These are phyloP conservation scores for Xerophyta viscosa DNA, from an alignment of 106 monocot species.

Conservation along the genomic window DNA sequence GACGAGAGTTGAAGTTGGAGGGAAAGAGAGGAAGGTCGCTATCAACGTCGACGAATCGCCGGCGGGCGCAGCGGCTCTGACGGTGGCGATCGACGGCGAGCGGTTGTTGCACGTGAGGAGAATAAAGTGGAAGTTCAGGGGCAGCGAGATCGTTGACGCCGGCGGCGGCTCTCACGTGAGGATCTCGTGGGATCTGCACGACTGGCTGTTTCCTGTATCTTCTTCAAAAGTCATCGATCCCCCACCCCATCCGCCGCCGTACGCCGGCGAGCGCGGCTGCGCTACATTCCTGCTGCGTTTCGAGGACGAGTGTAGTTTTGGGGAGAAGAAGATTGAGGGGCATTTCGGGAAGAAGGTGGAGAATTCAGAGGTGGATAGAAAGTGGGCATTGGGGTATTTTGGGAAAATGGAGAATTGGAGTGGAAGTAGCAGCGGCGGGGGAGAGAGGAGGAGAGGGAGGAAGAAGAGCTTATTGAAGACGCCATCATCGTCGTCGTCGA, in stretches of 20 bases:
- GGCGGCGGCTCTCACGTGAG: slow-evolving; percentile 41
- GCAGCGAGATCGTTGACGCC: slow-evolving; percentile 52
- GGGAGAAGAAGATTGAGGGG: slow-evolving; percentile 1
- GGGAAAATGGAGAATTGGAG: slow-evolving; percentile 38
- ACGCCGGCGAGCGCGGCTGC: slow-evolving; percentile 14
- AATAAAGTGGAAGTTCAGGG: slow-evolving; percentile 81
- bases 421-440: slow-evolving; percentile 22
- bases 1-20: slow-evolving; percentile 38
- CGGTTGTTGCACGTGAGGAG: slow-evolving; percentile 44
- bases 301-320: slow-evolving; percentile 19
- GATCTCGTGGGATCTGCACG: slow-evolving; percentile 88
- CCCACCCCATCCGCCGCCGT: not conserved
- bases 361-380: too few relatives aligned
- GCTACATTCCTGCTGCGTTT: slow-evolving; percentile 67
- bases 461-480: slow-evolving; percentile 27
- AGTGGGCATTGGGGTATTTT: slow-evolving; percentile 21
- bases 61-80: slow-evolving; percentile 24
- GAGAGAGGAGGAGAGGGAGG: slow-evolving; percentile 15
- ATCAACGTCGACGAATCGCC: slow-evolving; percentile 27
- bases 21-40: slow-evolving; percentile 36
- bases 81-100: slow-evolving; percentile 48
- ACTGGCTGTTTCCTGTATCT: slow-evolving; percentile 59
- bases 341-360: slow-evolving; percentile 10
- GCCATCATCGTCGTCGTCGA: slow-evolving; percentile 42
- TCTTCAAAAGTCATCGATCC: not conserved